Evolutionary conservation across 805 yeast genomes (phyloP), one percentile per base, ranked within the genome.

Genomic region (Brettanomyces custersianus): DNA sequence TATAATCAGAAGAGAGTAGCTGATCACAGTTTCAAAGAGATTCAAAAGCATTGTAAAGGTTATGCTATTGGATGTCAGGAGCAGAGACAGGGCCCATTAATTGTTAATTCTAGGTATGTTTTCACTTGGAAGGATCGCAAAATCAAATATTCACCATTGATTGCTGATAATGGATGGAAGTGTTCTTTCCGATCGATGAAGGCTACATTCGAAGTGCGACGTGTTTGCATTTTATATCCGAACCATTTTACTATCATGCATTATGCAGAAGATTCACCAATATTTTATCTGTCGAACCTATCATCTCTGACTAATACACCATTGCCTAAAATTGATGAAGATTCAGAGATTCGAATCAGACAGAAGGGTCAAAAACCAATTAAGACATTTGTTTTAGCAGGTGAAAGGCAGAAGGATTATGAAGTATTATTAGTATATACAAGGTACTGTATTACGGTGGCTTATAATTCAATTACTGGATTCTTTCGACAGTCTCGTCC

Each of bases 21-120:
- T 31, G 38, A 36, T n/a, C 37, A 37, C 13, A 20, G 29, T 2
- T 31, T 51, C 29, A 31, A 31, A 10, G 42, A 37, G n/a, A 35
- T 51, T 33, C 38, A 34, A 22, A 49, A 75, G 54, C 57, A 74
- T 51, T 75, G 77, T 0, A 57, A 70, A 2, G 77, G 70, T 43
- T 87, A 83, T 57, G 71, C 70, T 33, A 61, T 81, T 40, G 95
- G 92, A 0, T 70, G 66, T 21, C 85, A 87, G 51, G 68, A 76
- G 76, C 74, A 54, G 65, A 74, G 42, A 72, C 65, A 29, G 65
- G 73, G 68, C 16, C 35, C 35, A 23, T 18, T 33, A 10, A 18
- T 23, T 12, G 21, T 13, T 18, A 40, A 38, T 4, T 31, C 38
- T 7, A 41, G 44, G 57, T 65, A 48, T 57, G 54, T 34, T 45